phyloP scores from a whole-genome alignment of 768 basidiomycete species.

The Termitomyces sp. region DNA sequence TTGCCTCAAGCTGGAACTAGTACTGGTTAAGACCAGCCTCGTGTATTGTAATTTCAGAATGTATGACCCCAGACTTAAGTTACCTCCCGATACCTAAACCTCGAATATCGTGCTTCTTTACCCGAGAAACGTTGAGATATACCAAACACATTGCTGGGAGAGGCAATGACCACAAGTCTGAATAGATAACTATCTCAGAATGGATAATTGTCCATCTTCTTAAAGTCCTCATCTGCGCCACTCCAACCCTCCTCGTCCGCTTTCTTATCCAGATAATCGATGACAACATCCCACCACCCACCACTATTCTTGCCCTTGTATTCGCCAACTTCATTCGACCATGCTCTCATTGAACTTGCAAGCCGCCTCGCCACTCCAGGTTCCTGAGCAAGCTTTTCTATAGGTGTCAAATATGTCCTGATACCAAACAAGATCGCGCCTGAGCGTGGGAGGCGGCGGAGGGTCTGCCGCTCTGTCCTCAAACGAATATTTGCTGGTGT shows the following conservation, averaged over 20 bases:
- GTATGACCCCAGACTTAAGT: not conserved
- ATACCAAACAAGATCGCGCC: conserved; percentile 71
- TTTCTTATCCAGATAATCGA: conserved; percentile 35
- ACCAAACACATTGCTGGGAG: not conserved
- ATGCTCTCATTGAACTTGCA: conserved; percentile 60
- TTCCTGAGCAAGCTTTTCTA: conserved; percentile 50
- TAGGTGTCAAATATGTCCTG: conserved; percentile 57
- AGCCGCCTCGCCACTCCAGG: conserved; percentile 58
- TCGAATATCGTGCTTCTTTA: not conserved
- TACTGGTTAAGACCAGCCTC: not conserved
- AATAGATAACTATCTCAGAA: conserved; percentile 7
- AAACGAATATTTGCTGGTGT: conserved; percentile 46
- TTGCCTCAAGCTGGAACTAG: conserved; percentile 27
- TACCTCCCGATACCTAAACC: not conserved
- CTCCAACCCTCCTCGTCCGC: conserved; percentile 14
- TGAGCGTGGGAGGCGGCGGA: conserved; percentile 58
- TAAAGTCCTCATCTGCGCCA: conserved; percentile 10
- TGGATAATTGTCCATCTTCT: conserved; percentile 18
- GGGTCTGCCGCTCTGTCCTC: conserved; percentile 63
- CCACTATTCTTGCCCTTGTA: conserved; percentile 39
- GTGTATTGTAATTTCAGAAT: not conserved
- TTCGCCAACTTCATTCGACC: conserved; percentile 58
- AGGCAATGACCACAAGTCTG: not conserved
- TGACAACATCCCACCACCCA: conserved; percentile 27
- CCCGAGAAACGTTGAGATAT: not conserved